Conservation (phyloP, 495 filamentous ascomycete genomes). For the Penicillium malachiteum region DNA sequence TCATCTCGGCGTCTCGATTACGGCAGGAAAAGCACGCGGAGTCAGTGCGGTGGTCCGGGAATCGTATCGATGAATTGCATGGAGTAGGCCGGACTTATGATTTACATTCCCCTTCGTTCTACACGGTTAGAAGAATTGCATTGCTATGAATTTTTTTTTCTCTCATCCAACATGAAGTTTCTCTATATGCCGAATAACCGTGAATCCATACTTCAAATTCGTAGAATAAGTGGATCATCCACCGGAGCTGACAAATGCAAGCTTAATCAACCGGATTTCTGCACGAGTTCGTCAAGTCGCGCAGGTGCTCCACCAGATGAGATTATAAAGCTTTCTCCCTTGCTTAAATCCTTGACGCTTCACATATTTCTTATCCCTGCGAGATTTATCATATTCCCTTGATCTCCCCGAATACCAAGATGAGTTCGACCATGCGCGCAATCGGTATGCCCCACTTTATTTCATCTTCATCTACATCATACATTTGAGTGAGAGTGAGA, state of each 20-base stretch:
- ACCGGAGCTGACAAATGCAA: slow-evolving; percentile 3
- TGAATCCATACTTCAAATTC: too few species aligned
- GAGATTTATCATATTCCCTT: too few species aligned
- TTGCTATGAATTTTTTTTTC: slow-evolving; percentile 4
- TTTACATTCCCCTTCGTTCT: slow-evolving; percentile 18
- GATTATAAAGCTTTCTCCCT: neutral
- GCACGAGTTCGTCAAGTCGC: neutral
- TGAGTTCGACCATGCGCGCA: slow-evolving; percentile 28
- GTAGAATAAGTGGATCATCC: neutral
- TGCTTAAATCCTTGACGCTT: neutral
- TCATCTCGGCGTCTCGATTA: slow-evolving; percentile 20
- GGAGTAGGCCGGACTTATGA: slow-evolving; percentile 27
- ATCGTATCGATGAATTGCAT: slow-evolving; percentile 24
- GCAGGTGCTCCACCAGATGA: neutral
- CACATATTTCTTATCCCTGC: neutral
- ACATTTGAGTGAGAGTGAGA: slow-evolving; percentile 2
- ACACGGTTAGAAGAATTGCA: slow-evolving; percentile 22
- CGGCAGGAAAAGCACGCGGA: slow-evolving; percentile 17
- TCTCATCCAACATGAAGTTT: too few species aligned
- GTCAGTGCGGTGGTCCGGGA: slow-evolving; percentile 6
- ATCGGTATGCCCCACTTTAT: slow-evolving; percentile 21
- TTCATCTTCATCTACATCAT: slow-evolving; percentile 9
- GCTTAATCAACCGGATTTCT: slow-evolving; percentile 3
- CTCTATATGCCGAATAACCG: too few species aligned
- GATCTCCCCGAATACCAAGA: slow-evolving; percentile 9